Base-by-base conservation (phyloP, 148 eudicot species). In the Rhododendron ovatum region DNA sequence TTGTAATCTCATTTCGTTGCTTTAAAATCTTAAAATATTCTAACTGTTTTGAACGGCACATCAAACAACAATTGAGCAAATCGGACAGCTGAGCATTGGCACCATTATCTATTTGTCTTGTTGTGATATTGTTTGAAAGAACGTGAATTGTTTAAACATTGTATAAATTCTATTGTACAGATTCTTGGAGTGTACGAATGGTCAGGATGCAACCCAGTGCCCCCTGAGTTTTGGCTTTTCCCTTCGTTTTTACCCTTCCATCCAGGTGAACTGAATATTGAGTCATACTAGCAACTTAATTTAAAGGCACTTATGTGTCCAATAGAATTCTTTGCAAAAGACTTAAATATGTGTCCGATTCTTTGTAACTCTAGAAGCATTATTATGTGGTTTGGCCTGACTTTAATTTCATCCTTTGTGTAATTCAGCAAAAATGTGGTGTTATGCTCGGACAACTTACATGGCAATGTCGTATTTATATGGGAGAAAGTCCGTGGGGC, bases 381-480 rank as follows among this genome's bases (percentile, higher is more conserved):
- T 30, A 33, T 73, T 33, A 30, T 30, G 53, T 6, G 47, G n/a
- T 8, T 39, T 22, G 17, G 9, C 3, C 48, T 41, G 2, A 33
- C 78, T 76, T 43, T 76, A 15, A 17, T 45, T 37, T 45, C 2
- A 4, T 24, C 11, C 10, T 47, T 15, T 20, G 4, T 47, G 26
- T 47, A 41, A 80, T 80, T 63, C 69, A 86, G 87, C 79, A 50
- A 86, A 86, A 65, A 86, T 86, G 87, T 80, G 77, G 87, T 80
- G 87, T 22, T 86, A 80, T 39, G 67, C 67, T 86, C 84, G 87
- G 24, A 50, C 51, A 3, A 51, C 78, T 20, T 86, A 80, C 67
- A 63, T 81, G 84, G 84, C 87, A 3, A 80, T 86, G 87, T 86
- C 87, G 1, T 86, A 86, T 14, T 50, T 86, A 35, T 86, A 86